phyloP scores from a whole-genome alignment of 2,329 filamentous ascomycete species.

The Fusarium sp. region DNA sequence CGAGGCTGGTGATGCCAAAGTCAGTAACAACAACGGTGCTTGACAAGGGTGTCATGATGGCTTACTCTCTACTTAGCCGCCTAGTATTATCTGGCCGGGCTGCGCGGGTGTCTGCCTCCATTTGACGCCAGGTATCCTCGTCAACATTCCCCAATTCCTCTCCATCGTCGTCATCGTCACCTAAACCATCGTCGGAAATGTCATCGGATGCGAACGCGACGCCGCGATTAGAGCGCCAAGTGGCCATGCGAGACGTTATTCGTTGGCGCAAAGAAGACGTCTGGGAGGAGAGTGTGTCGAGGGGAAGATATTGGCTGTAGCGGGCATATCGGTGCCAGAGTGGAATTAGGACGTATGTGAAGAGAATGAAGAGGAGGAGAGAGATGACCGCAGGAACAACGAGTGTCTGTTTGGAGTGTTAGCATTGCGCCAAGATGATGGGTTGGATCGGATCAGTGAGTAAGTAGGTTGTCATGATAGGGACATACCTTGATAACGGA shows the following conservation, averaged over 20 bases:
- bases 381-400: slow-evolving; percentile 79
- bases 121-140: slow-evolving; percentile 59
- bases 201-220: slow-evolving; percentile 59
- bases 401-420: slow-evolving; percentile 67
- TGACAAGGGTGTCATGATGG: slow-evolving; percentile 23
- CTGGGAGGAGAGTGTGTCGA: slow-evolving; percentile 72
- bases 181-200: slow-evolving; percentile 64
- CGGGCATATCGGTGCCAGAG: slow-evolving; percentile 77
- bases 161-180: slow-evolving; percentile 65
- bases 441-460: neutral
- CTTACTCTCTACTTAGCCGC: slow-evolving; percentile 80
- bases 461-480: slow-evolving; percentile 22
- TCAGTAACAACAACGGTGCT: slow-evolving; percentile 22
- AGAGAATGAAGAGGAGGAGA: slow-evolving; percentile 74
- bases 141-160: slow-evolving; percentile 76
- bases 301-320: slow-evolving; percentile 80
- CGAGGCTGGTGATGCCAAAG: slow-evolving; percentile 62
- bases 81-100: slow-evolving; percentile 64
- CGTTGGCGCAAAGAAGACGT: slow-evolving; percentile 68
- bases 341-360: slow-evolving; percentile 75
- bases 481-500: slow-evolving; percentile 54
- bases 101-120: slow-evolving; percentile 54
- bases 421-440: slow-evolving; percentile 12
- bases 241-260: slow-evolving; percentile 53
- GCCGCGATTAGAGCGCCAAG: slow-evolving; percentile 61